A percentile compares a stretch with the other conserved stretches of the same genome.
These are phyloP conservation scores for Hymenochaete sp. DNA, from an alignment of 1,284 basidiomycete species.

Conservation along the genomic window DNA sequence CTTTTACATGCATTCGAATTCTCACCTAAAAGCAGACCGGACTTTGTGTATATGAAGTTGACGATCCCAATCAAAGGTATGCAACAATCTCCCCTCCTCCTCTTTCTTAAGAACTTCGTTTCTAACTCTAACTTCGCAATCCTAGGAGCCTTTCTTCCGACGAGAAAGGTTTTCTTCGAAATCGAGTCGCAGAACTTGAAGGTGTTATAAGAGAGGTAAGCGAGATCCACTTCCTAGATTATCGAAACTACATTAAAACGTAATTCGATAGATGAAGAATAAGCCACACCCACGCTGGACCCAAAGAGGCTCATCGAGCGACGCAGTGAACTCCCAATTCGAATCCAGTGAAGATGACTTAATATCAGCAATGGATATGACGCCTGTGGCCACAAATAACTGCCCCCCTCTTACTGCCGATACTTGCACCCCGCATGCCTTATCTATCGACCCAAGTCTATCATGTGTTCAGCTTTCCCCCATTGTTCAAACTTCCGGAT, in stretches of 20 bases:
- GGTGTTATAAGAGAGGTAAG: conserved; percentile 70
- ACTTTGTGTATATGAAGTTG: conserved; percentile 77
- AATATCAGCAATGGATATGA: too few species aligned
- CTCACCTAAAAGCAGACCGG: conserved; percentile 45
- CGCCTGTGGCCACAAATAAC: too few species aligned
- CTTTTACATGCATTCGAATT: conserved; percentile 2
- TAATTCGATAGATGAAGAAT: conserved; percentile 43
- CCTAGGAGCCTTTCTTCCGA: conserved; percentile 33
- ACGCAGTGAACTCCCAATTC: conserved; percentile 20
- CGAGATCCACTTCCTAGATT: conserved; percentile 8
- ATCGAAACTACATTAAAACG: conserved; percentile 24
- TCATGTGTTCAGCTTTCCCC: conserved; percentile 7
- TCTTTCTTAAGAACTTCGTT: background rate
- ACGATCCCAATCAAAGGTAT: conserved; percentile 56
- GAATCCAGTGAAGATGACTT: conserved; percentile 3
- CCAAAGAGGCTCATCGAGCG: conserved; percentile 26
- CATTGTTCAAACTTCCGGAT: conserved; percentile 5
- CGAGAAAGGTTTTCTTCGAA: conserved; percentile 58
- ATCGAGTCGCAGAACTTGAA: conserved; percentile 75
- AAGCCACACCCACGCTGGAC: conserved; percentile 64
- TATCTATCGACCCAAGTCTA: conserved; percentile 1
- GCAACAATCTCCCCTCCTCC: too few species aligned
- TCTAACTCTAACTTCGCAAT: background rate
- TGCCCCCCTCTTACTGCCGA: background rate
- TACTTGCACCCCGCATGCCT: background rate